Evolutionary conservation across 139 green algal genomes (phyloP), one percentile per base, ranked within the genome.

Genomic region (Coelastrella sp.): DNA sequence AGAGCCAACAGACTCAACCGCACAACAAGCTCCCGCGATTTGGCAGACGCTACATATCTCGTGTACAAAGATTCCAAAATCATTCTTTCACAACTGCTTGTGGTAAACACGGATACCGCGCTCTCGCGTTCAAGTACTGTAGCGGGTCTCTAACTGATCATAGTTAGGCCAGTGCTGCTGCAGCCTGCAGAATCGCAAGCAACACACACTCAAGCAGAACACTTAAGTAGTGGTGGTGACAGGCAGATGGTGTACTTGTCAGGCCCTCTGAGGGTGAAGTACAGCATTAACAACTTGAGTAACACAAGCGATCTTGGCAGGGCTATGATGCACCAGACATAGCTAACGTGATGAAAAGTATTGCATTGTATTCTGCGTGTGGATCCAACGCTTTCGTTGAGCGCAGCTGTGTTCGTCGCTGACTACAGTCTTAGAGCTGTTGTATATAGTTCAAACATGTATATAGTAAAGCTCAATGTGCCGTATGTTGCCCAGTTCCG

Each of bases 11-110:
- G 60, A 2, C 53, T 27, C 2, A 85, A 72, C 13, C 91, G 79
- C 13, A 95, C 21, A 2, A 95, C 64, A 40, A 94, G 80, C 83
- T 94, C 91, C 74, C 94, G 91, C 5, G 83, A 83, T 79, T 87
- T 90, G 3, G 89, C 63, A 27, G 71, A 81, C 23, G 51, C 60
- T 3, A 89, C 25, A 17, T 66, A 69, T 30, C 75, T 60, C 30
- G 27, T 35, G 11, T 51, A 45, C 1, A 69, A 30, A 19, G 32
- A 53, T 53, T 45, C 51, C 27, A 68, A 19, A 38, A 48, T 25
- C 25, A 62, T 69, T 15, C 11, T 57, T 13, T 23, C 45, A 57
- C 11, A 57, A 23, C 11, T 13, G 45, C 45, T 57, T n/a, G n/a
- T n/a, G n/a, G 45, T 13, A 57, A 57, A 57, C 11, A 13, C 15